These are phyloP conservation scores for Blastobotrys elegans DNA, from an alignment of 1,139 yeast species.

Conservation along the genomic window DNA sequence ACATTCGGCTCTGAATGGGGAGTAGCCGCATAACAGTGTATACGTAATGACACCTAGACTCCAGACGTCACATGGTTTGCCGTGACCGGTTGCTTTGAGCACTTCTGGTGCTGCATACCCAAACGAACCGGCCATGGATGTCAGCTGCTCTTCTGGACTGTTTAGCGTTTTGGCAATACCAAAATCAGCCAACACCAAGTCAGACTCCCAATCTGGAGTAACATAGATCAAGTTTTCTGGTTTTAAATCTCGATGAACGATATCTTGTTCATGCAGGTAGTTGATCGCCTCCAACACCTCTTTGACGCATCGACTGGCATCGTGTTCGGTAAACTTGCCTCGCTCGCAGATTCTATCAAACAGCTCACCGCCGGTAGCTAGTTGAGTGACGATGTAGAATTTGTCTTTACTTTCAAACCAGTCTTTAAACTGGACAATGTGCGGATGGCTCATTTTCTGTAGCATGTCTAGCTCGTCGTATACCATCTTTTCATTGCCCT, in stretches of 20 bases:
- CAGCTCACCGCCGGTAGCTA: conserved; percentile 89
- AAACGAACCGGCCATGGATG: conserved; percentile 80
- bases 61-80: conserved; percentile 92
- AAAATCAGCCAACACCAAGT: conserved; percentile 81
- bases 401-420: conserved; percentile 79
- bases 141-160: conserved; percentile 57
- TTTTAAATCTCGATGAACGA: conserved; percentile 87
- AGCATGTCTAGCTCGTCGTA: conserved; percentile 71
- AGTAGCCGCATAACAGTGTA: conserved; percentile 85
- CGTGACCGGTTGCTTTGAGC: conserved; percentile 70
- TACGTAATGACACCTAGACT: conserved; percentile 87
- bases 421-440: conserved; percentile 76
- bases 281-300: conserved; percentile 71
- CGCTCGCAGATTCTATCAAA: conserved; percentile 74
- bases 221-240: conserved; percentile 82
- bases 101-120: conserved; percentile 97
- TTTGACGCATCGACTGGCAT: conserved; percentile 64
- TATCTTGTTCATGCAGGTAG: conserved; percentile 66
- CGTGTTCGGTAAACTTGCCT: conserved; percentile 79
- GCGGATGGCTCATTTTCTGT: conserved; percentile 64
- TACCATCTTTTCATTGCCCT: conserved; percentile 67
- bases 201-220: conserved; percentile 50
- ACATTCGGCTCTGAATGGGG: conserved; percentile 84
- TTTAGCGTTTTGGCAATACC: conserved; percentile 80
- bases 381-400: conserved; percentile 43